A percentile compares a stretch with the other conserved stretches of the same genome.
Conservation (phyloP, 1,284 basidiomycete genomes). For the Trametes sp. region DNA sequence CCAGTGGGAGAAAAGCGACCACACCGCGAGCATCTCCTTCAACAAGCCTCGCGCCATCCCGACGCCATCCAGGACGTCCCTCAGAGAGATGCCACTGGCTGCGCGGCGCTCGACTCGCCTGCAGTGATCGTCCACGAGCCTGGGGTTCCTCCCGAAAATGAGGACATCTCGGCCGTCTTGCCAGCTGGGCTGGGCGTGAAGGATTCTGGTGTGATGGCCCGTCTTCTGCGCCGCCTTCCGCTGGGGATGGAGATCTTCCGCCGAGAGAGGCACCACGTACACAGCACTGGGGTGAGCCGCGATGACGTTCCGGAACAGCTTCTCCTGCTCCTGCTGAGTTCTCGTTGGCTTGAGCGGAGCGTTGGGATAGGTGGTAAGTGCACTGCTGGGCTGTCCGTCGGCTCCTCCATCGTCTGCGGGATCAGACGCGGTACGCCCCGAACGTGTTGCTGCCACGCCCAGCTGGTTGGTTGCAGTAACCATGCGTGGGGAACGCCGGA, state of each 20-base stretch:
- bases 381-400: neutral
- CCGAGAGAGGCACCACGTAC: neutral
- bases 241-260: neutral
- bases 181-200: neutral
- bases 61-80: neutral
- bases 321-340: neutral
- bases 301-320: neutral
- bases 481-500: no score
- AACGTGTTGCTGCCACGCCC: neutral
- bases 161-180: neutral
- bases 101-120: neutral
- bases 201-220: neutral
- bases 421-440: neutral
- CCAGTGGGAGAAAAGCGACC: neutral
- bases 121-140: neutral
- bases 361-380: neutral
- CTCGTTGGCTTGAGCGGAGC: neutral
- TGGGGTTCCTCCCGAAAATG: neutral
- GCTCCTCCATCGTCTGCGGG: neutral
- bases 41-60: neutral
- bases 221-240: neutral
- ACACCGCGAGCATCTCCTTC: neutral
- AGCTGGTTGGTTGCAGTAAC: no score
- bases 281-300: neutral
- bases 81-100: neutral